Base-by-base conservation (phyloP, 805 yeast genomes). In the Clavispora phyllophila region DNA sequence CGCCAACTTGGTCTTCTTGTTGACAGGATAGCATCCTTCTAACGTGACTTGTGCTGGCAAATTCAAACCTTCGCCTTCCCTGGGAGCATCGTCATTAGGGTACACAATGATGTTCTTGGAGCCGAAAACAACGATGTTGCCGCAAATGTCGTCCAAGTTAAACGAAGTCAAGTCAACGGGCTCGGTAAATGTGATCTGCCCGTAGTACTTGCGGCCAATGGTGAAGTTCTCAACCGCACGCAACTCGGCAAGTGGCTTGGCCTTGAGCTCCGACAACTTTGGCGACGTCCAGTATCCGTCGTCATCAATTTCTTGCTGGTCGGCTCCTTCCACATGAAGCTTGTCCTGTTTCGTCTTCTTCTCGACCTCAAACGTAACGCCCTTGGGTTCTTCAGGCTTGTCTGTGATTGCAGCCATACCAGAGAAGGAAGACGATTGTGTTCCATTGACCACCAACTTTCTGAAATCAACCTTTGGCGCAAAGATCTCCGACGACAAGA, bases 201-300 rank as follows among this genome's bases (percentile, higher is more conserved):
- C 99, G 56, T 70, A 79, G 43, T 82, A 82, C 47, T 75, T 75
- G 50, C 93, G 82, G 5, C 98, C 99, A 46, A 93, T 79, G 13
- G 75, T 75, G 58, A 90, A 81, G 41, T 80, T 71, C 14, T 71
- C 54, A 19, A 93, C 84, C 5, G 74, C 55, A 42, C 84, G 79
- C 39, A 88, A 73, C 47, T 87, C 83, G 9, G 79, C 64, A 29
- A 86, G 68, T 0, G 87, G 61, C 73, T 78, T 71, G 14, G 70
- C 63, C 42, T 76, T 73, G 40, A 93, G 66, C 38, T 81, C 81
- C 5, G 80, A 76, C 29, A 83, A 56, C 2, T 88, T 70, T 14
- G 99, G 99, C 5, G 86, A 78, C 41, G 82, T 83, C 87, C 93
- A 93, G 65, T 90, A 93, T 5, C 90, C 96, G 38, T 84, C 78